Evolutionary conservation across 2,329 filamentous ascomycete genomes (phyloP).

Genomic region (Colletotrichum destructivum): DNA sequence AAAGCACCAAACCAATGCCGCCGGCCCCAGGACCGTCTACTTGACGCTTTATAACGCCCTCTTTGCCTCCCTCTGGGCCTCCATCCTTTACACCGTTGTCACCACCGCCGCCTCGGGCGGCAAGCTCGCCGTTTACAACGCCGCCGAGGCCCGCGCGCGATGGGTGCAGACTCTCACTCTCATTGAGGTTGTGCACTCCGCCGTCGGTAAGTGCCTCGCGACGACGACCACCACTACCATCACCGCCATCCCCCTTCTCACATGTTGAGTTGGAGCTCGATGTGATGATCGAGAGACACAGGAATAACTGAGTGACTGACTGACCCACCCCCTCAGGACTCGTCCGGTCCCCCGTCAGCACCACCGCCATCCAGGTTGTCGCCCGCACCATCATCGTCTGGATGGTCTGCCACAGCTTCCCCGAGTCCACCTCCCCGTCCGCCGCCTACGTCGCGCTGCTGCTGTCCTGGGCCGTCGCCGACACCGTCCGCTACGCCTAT

Average conservation of each 20-base stretch:
- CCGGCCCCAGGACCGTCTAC: slow-evolving; percentile 65
- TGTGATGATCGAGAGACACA: neutral
- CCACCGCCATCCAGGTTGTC: slow-evolving; percentile 91
- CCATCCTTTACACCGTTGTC: slow-evolving; percentile 79
- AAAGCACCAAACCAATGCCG: neutral
- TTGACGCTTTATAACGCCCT: slow-evolving; percentile 88
- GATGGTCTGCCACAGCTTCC: slow-evolving; percentile 84
- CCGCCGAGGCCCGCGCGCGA: slow-evolving; percentile 77
- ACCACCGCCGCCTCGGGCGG: slow-evolving; percentile 67
- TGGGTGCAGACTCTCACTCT: slow-evolving; percentile 87
- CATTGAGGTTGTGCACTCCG: slow-evolving; percentile 87
- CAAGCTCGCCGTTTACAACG: slow-evolving; percentile 71
- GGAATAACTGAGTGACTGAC: neutral
- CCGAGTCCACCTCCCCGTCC: slow-evolving; percentile 67
- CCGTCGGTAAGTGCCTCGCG: slow-evolving; percentile 70
- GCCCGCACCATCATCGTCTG: slow-evolving; percentile 91
- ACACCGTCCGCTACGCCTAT: slow-evolving; percentile 93
- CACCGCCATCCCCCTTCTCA: too few species aligned
- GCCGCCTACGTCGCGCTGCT: slow-evolving; percentile 83
- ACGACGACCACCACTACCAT: too few species aligned
- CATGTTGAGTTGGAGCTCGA: neutral
- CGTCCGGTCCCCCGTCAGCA: slow-evolving; percentile 87
- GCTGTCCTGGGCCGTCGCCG: slow-evolving; percentile 88
- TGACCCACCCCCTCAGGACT: slow-evolving; percentile 69
- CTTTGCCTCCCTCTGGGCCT: slow-evolving; percentile 83